Evolutionary conservation across 108 stramenopile species (phyloP).

Genomic region (Ochromonas danica): DNA sequence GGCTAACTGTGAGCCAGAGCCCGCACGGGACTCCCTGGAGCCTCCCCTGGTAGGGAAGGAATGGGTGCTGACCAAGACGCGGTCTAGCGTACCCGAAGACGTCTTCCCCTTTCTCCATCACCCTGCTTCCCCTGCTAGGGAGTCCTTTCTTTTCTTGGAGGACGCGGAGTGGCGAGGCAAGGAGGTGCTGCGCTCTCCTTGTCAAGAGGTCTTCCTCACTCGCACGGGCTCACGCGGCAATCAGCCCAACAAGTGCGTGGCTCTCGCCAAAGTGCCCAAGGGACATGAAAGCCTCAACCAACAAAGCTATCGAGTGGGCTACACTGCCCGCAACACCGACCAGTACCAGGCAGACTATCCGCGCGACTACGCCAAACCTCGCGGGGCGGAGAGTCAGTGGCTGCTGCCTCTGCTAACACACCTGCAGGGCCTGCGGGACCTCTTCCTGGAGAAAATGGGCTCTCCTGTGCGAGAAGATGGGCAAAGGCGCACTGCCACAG

Average conservation of each 20-base stretch:
- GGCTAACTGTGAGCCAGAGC: too few species aligned
- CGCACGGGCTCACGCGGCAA: not conserved
- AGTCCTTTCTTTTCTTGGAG: not conserved
- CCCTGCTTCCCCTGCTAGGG: constrained; percentile 1
- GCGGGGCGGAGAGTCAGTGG: not conserved
- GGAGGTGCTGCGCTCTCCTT: not conserved
- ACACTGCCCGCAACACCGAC: constrained; percentile 9
- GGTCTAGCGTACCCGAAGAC: constrained; percentile 5
- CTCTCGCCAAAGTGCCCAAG: not conserved
- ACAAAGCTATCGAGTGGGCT: not conserved
- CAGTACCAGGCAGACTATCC: constrained; percentile 19
- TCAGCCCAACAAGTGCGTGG: constrained; percentile 20
- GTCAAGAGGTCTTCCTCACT: not conserved
- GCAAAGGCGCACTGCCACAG: not conserved
- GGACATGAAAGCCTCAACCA: not conserved
- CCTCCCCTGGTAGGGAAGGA: too few species aligned
- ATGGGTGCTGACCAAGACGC: too few species aligned
- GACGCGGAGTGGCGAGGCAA: not conserved
- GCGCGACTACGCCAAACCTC: not conserved
- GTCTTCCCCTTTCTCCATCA: constrained; percentile 7
- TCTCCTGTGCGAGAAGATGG: not conserved
- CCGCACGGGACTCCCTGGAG: too few species aligned
- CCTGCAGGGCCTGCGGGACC: not conserved
- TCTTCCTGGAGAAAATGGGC: not conserved
- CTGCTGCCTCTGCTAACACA: not conserved